Evolutionary conservation across 371 early-diverging fungal species (phyloP).

Genomic region (Mucor mucedo): DNA sequence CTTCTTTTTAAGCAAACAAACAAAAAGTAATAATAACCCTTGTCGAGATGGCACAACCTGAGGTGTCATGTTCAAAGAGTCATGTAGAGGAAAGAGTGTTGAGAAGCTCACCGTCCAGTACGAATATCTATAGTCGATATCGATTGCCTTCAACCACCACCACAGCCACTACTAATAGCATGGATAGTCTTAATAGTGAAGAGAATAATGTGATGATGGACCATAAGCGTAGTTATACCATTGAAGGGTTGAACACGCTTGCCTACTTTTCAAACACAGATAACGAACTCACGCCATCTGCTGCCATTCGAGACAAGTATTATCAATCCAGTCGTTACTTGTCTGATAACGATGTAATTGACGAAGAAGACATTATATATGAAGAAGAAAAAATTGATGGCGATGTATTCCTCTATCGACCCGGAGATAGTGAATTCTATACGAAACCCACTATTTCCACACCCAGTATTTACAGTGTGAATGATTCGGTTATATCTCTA

Average conservation of each 20-base stretch:
- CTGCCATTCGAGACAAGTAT: slow-evolving; percentile 37
- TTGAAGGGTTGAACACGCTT: slow-evolving; percentile 20
- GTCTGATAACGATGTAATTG: slow-evolving; percentile 19
- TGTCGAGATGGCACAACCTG: background rate
- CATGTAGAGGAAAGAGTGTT: slow-evolving; percentile 3
- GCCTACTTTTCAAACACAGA: slow-evolving; percentile 15
- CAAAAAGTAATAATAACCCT: no score
- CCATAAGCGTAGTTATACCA: slow-evolving; percentile 24
- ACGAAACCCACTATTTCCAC: slow-evolving; percentile 20
- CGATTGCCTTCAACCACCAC: slow-evolving; percentile 19
- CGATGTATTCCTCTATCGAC: slow-evolving; percentile 33
- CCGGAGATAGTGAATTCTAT: slow-evolving; percentile 21
- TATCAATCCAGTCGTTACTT: slow-evolving; percentile 34
- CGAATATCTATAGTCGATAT: slow-evolving; percentile 31
- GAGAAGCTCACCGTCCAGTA: slow-evolving; percentile 20
- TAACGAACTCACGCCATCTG: slow-evolving; percentile 31
- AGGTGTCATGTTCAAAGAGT: slow-evolving; percentile 5
- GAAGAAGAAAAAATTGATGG: slow-evolving; percentile 21
- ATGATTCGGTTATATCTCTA: slow-evolving; percentile 33
- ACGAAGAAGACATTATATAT: slow-evolving; percentile 21
- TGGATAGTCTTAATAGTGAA: slow-evolving; percentile 5
- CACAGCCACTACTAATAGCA: slow-evolving; percentile 15
- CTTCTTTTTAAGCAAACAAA: background rate
- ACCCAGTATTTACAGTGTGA: slow-evolving; percentile 30
- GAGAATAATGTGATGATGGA: background rate